Conservation (phyloP, 1,284 basidiomycete genomes). For the Apiotrichum porosum region DNA sequence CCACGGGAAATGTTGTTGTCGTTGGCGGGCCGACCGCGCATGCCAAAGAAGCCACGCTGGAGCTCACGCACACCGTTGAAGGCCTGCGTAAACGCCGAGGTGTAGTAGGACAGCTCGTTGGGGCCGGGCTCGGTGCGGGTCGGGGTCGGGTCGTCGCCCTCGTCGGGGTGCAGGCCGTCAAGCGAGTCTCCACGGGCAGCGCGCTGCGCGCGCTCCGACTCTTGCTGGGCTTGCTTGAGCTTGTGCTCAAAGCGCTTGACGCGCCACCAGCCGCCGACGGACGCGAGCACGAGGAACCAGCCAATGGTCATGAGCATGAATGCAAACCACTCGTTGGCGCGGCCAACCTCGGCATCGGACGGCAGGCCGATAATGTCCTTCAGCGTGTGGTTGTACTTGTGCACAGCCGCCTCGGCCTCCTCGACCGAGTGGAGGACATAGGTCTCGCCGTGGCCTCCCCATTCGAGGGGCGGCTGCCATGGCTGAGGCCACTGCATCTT, state of each 20-base stretch:
- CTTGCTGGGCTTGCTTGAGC: conserved; percentile 33
- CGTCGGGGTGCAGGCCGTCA: conserved; percentile 2
- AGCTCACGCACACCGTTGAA: conserved; percentile 35
- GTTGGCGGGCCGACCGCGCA: conserved; percentile 26
- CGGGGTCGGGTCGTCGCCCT: conserved; percentile 6
- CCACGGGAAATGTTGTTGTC: conserved; percentile 11
- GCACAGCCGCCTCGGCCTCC: conserved; percentile 44
- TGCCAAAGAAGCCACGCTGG: conserved; percentile 41
- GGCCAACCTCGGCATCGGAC: conserved; percentile 44
- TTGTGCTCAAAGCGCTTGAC: conserved; percentile 60
- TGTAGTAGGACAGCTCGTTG: conserved; percentile 32
- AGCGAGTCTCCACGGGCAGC: conserved; percentile 20
- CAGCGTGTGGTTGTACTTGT: conserved; percentile 41
- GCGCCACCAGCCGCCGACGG: conserved; percentile 73
- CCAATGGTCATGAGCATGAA: conserved; percentile 89
- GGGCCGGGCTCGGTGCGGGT: conserved; percentile 22
- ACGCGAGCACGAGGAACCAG: conserved; percentile 82
- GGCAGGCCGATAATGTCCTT: conserved; percentile 29
- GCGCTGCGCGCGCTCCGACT: conserved; percentile 38
- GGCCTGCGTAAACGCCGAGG: conserved; percentile 29
- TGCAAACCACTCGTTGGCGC: conserved; percentile 71
- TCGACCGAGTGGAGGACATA: conserved; percentile 46
- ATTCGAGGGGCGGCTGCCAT: not conserved
- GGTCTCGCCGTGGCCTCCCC: conserved; percentile 3
- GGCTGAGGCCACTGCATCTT: not conserved